Base-by-base conservation (phyloP, 441 rosid genomes). In the Euphorbia schlechtendalii region DNA sequence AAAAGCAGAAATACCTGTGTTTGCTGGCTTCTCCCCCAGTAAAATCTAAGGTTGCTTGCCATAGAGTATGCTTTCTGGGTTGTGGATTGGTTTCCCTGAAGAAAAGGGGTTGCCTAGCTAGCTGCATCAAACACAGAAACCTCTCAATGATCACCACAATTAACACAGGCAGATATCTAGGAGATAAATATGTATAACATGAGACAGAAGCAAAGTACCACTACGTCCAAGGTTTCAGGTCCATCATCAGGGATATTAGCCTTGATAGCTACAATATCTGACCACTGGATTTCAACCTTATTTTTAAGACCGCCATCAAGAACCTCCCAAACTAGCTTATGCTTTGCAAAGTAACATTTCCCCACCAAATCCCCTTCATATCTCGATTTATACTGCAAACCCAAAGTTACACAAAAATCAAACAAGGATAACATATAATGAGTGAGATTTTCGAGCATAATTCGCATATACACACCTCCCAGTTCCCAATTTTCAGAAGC, bases 331-430 rank as follows among this genome's bases (percentile, higher is more conserved):
- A 84, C 89, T n/a, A 86, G 82, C 72, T 82, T 86, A 67, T 80
- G 84, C 78, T 82, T 84, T 0, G 84, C 87, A 72, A 81, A 86
- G 69, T 86, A 84, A 59, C 84, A 84, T 64, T 84, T 86, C 0
- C 74, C 87, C 65, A 84, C 85, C 78, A 86, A 75, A 65, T 86
- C 87, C 66, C 99, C 96, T 73, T 93, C 97, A 55, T 93, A 82
- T 70, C 93, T 85, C 5, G 99, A 90, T 66, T 87, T 88, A 69
- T 88, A 93, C 99, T 93, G 77, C 65, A 28, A 27, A 36, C 54
- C 67, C 32, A 53, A 49, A 45, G 40, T 38, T 56, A 1, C 2
- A 41, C 45, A n/a, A 9, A 5, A 45, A n/a, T 13, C 48, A 74
- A 2, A 0, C 24, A 32, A 64, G 3, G 38, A 36, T 3, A 3